Evolutionary conservation across 1,284 basidiomycete species (phyloP).

Genomic region (Cystobasidium slooffiae): DNA sequence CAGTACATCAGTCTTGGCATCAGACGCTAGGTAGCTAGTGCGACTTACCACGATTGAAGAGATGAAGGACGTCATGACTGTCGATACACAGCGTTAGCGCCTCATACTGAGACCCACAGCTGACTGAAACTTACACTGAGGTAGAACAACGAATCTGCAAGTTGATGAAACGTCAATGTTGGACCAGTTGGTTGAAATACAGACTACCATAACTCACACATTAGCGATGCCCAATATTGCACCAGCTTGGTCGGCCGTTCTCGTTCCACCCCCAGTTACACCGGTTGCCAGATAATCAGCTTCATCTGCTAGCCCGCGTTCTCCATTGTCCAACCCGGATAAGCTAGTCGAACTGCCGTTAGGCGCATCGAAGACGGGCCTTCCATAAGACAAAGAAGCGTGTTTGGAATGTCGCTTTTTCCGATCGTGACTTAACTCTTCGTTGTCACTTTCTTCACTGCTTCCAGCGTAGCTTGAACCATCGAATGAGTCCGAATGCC

Average conservation of each 20-base stretch:
- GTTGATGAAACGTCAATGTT: background rate
- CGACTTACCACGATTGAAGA: conserved; percentile 41
- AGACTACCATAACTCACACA: conserved; percentile 8
- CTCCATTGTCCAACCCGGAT: background rate
- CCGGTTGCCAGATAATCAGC: conserved; percentile 7
- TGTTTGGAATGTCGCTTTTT: background rate
- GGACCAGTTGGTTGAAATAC: too few relatives aligned
- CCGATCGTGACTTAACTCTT: background rate
- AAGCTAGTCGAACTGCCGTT: background rate
- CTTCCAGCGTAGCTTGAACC: conserved; percentile 26
- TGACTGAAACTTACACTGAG: conserved; percentile 25
- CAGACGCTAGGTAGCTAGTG: background rate
- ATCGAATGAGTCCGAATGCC: conserved; percentile 37
- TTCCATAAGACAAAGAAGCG: too few relatives aligned
- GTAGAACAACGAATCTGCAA: conserved; percentile 35
- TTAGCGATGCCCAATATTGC: conserved; percentile 42
- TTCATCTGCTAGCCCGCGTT: background rate
- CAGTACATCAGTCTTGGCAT: background rate
- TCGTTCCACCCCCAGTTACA: background rate
- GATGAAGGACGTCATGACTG: conserved; percentile 42
- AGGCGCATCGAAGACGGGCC: background rate
- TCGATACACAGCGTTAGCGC: background rate
- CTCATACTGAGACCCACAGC: background rate
- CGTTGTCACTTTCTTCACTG: conserved; percentile 25
- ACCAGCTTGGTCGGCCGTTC: conserved; percentile 40